Base-by-base conservation (phyloP, 2,329 filamentous ascomycete genomes). In the Lecanoromycetidae sp. region DNA sequence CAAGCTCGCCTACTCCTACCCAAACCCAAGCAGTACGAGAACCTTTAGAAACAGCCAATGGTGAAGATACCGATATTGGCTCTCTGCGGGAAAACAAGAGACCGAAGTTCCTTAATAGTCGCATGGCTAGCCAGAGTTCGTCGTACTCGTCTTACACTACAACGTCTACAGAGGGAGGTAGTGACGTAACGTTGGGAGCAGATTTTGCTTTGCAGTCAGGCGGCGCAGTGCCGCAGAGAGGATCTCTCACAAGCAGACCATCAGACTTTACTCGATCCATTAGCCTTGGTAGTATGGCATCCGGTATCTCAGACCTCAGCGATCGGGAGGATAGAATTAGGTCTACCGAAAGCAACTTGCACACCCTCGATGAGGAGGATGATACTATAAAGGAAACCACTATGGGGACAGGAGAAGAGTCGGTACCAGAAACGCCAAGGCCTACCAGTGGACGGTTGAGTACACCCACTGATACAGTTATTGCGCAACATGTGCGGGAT, bases 251-350 rank as follows among this genome's bases (percentile, higher is more conserved):
- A 30, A 70, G 65, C 46, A 60, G 68, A 20, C 52, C 57, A 9
- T 67, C 57, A 57, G 68, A 62, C 2, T 69, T 94, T 46, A 80
- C 82, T 17, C 75, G 90, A 20, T 77, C 87, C 9, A 81, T 88
- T 52, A 95, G 88, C 65, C 74, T 95, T 50, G 87, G 87, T 19
- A 95, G 90, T 61, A 87, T 94, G 67, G 83, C 80, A 2, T 94
- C 87, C 4, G 85, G 82, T 1, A 67, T 79, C 25, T 77, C 75
- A 19, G 71, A 67, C 55, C 66, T 74, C 56, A 70, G 74, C 57
- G 70, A 69, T 57, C 65, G 65, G 56, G 63, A 55, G n/a, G 52
- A 48, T 30, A 52, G 27, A 17, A 25, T 46, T 15, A 49, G 23
- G n/a, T 22, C 38, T 53, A 58, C 66, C 3, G 73, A 75, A 33